phyloP scores from a whole-genome alignment of 2,329 filamentous ascomycete species.

The Akanthomyces uredinophilus region DNA sequence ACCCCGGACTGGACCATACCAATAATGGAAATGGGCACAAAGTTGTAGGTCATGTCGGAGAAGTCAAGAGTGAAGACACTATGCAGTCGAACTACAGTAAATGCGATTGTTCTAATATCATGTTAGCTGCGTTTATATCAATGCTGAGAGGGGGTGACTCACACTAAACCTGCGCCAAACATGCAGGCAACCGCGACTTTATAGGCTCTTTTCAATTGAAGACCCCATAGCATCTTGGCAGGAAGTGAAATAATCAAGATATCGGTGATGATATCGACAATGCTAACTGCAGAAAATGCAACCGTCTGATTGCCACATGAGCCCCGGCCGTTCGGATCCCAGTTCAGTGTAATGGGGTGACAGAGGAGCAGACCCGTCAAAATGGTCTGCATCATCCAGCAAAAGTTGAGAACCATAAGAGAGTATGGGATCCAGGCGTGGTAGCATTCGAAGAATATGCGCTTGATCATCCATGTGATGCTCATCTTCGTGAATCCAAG shows the following conservation, averaged over 20 bases:
- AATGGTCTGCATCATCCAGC: slow-evolving; percentile 21
- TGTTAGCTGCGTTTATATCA: not conserved
- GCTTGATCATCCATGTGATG: slow-evolving; percentile 20
- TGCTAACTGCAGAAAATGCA: slow-evolving; percentile 18
- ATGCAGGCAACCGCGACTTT: slow-evolving; percentile 18
- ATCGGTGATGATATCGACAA: slow-evolving; percentile 20
- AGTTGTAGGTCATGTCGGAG: slow-evolving; percentile 16
- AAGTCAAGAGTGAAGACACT: slow-evolving; percentile 18
- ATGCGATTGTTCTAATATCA: slow-evolving; percentile 16
- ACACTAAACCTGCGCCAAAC: slow-evolving; percentile 19
- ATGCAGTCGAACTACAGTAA: slow-evolving; percentile 17
- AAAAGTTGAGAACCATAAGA: slow-evolving; percentile 16
- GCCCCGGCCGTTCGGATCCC: slow-evolving; percentile 15
- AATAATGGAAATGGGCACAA: slow-evolving; percentile 15
- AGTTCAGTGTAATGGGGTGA: slow-evolving; percentile 17
- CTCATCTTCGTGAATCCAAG: slow-evolving; percentile 20
- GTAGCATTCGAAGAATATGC: slow-evolving; percentile 19
- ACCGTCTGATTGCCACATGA: slow-evolving; percentile 17
- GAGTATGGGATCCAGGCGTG: slow-evolving; percentile 16
- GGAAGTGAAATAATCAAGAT: slow-evolving; percentile 18
- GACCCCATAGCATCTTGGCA: slow-evolving; percentile 15
- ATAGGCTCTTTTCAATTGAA: slow-evolving; percentile 16
- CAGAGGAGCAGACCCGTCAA: slow-evolving; percentile 19
- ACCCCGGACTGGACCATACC: slow-evolving; percentile 18
- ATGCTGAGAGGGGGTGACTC: not conserved